Evolutionary conservation across 352 stramenopile species (phyloP).

Genomic region (Phytopythium sindhum): DNA sequence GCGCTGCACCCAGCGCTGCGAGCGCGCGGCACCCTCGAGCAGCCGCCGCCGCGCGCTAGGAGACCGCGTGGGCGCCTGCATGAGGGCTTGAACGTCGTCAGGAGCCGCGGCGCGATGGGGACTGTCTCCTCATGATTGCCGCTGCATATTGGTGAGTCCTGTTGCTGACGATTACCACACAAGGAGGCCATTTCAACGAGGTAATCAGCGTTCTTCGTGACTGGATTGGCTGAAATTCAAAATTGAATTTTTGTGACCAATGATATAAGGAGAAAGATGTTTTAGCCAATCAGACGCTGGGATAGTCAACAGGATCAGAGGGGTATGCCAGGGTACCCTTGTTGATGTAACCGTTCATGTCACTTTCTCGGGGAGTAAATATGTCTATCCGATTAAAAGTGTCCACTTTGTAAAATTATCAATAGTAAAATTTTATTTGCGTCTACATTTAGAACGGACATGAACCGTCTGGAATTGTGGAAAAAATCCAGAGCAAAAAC

Average conservation of each 20-base stretch:
- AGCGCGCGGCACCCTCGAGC: slow-evolving; percentile 5
- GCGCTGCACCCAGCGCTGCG: slow-evolving; percentile 18
- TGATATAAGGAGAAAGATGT: too few species aligned
- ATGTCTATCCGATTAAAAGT: not conserved
- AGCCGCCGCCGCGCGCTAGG: slow-evolving; percentile 1
- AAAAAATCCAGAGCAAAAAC: slow-evolving; percentile 3
- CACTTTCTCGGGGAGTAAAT: not conserved
- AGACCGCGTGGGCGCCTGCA: not conserved
- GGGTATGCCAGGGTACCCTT: not conserved
- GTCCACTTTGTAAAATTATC: not conserved
- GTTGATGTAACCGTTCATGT: not conserved
- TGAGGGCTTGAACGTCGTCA: not conserved
- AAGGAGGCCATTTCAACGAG: not conserved
- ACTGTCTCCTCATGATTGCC: too few species aligned
- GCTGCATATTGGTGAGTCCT: not conserved
- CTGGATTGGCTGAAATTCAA: not conserved
- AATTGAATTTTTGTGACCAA: too few species aligned
- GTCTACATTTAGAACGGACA: not conserved
- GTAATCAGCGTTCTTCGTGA: not conserved
- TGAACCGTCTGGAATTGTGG: not conserved
- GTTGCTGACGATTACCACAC: not conserved
- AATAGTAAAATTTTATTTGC: not conserved
- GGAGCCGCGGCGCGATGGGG: not conserved
- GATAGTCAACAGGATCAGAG: not conserved
- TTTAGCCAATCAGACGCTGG: not conserved